Conservation (phyloP, 2,329 filamentous ascomycete species). For the Albophoma yamanashiensis region DNA sequence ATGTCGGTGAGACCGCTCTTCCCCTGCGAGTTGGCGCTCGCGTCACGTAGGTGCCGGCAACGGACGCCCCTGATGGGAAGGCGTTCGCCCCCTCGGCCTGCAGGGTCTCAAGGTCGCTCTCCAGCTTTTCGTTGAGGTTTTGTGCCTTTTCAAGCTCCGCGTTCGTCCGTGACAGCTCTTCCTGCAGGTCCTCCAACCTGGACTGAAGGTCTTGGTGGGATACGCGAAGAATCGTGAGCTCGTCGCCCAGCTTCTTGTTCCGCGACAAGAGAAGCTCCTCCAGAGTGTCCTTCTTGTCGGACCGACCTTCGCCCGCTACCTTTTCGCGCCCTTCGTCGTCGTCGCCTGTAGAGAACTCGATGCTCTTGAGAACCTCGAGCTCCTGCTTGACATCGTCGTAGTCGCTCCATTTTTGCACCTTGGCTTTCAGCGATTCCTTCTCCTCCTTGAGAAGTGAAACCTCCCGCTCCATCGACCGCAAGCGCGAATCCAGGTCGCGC, state of each 20-base stretch:
- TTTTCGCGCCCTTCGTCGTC: conserved; percentile 54
- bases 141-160: conserved; percentile 78
- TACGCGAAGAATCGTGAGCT: conserved; percentile 83
- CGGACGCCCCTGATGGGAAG: conserved; percentile 83
- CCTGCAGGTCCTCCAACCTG: conserved; percentile 68
- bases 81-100: conserved; percentile 76
- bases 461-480: conserved; percentile 73
- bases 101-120: conserved; percentile 80
- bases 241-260: conserved; percentile 94
- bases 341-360: conserved; percentile 88
- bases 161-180: conserved; percentile 73
- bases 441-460: conserved; percentile 65
- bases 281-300: conserved; percentile 59
- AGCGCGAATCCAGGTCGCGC: conserved; percentile 61
- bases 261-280: conserved; percentile 85
- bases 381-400: conserved; percentile 97
- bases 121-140: conserved; percentile 76
- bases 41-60: conserved; percentile 81
- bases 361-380: conserved; percentile 91
- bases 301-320: conserved; percentile 18
- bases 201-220: conserved; percentile 86
- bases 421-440: conserved; percentile 66
- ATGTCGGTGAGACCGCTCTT: conserved; percentile 74
- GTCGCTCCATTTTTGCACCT: conserved; percentile 81
- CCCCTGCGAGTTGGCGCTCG: conserved; percentile 51